Percentiles rank a stretch among this genome's conserved stretches.
Conservation (phyloP, 2,329 filamentous ascomycete species). For the Ambrosiella beaveri region DNA sequence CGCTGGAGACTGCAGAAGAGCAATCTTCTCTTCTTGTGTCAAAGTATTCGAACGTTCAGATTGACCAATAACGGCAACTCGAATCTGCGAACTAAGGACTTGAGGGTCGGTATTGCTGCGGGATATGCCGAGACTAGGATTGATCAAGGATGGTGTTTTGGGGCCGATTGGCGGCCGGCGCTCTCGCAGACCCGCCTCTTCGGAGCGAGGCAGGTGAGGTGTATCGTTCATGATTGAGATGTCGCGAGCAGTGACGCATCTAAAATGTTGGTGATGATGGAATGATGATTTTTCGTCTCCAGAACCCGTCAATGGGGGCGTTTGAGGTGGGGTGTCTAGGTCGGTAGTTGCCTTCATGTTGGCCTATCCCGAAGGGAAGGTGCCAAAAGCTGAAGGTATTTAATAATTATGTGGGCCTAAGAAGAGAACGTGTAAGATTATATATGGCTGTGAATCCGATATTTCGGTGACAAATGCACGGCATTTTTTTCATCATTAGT, state of each 20-base stretch:
- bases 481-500: background rate
- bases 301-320: slow-evolving; percentile 6
- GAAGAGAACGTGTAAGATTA: no score
- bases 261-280: background rate
- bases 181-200: background rate
- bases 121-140: background rate
- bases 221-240: background rate
- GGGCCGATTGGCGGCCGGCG: background rate
- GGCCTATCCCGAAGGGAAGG: background rate
- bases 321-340: slow-evolving; percentile 3
- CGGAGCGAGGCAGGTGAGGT: background rate
- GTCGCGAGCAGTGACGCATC: background rate
- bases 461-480: background rate
- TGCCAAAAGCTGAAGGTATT: no score
- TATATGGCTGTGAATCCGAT: no score
- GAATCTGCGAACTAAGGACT: slow-evolving; percentile 14
- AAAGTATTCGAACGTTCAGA: slow-evolving; percentile 14
- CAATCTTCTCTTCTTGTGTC: slow-evolving; percentile 15
- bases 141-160: background rate
- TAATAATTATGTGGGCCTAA: no score
- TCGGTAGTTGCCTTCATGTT: slow-evolving; percentile 8
- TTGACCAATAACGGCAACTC: slow-evolving; percentile 9
- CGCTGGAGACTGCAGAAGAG: slow-evolving; percentile 10
- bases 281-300: background rate
- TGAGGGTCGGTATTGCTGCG: slow-evolving; percentile 1